Percentiles rank a stretch among this genome's conserved stretches.
Evolutionary conservation across 768 basidiomycete species (phyloP).

Genomic region (Trametes sanguinea): DNA sequence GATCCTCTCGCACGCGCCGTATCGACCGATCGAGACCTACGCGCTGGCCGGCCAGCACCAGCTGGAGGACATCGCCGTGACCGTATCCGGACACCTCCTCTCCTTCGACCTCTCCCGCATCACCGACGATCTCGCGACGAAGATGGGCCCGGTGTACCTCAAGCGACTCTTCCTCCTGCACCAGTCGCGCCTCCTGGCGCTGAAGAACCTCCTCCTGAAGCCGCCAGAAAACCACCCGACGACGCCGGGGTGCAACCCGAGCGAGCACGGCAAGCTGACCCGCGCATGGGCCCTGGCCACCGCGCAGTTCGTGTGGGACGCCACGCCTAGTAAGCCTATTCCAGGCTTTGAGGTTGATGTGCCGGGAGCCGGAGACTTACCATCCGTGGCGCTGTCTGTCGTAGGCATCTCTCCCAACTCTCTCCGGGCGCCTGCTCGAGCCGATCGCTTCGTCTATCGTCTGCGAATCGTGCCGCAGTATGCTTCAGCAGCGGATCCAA

Average conservation of each 20-base stretch:
- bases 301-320: conserved; percentile 34
- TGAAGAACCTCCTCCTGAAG: conserved; percentile 34
- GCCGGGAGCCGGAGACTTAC: not conserved
- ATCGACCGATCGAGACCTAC: conserved; percentile 43
- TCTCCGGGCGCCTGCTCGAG: conserved; percentile 67
- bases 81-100: conserved; percentile 42
- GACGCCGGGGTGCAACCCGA: conserved; percentile 22
- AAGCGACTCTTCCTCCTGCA: conserved; percentile 44
- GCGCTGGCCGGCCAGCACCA: conserved; percentile 40
- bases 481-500: conserved; percentile 63
- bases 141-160: conserved; percentile 45
- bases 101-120: conserved; percentile 37
- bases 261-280: conserved; percentile 27
- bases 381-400: not conserved
- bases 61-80: conserved; percentile 42
- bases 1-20: conserved; percentile 38
- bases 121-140: conserved; percentile 40
- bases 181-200: conserved; percentile 36
- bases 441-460: conserved; percentile 66
- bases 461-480: conserved; percentile 62
- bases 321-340: conserved; percentile 26
- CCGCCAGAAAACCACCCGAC: conserved; percentile 32
- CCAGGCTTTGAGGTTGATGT: not conserved
- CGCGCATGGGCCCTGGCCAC: conserved; percentile 35
- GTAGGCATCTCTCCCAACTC: conserved; percentile 66